These are phyloP conservation scores for Daucus carota DNA, from an alignment of 129 eudicot genomes.

Conservation along the genomic window DH1_v3.0 NC_030383.2:11123501-11124000, in stretches of 20 bases:
- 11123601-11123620: too few relatives aligned
- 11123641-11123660: too few relatives aligned
- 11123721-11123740: not conserved
- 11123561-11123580: too few relatives aligned
- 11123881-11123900: not conserved
- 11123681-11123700: too few relatives aligned
- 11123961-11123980: constrained; percentile 3
- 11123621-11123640: too few relatives aligned
- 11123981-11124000: not conserved
- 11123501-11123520: not conserved
- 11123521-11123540: too few relatives aligned
- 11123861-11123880: not conserved
- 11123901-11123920: not conserved
- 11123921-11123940: not conserved
- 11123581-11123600: too few relatives aligned
- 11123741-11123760: not conserved
- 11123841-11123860: not conserved
- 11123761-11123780: not conserved
- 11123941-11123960: not conserved
- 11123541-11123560: too few relatives aligned
- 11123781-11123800: not conserved
- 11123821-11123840: not conserved
- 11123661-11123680: too few relatives aligned
- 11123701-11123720: not conserved
- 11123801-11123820: not conserved